Evolutionary conservation across 306 rosid species (phyloP).

Genomic region (Cucurbita ficifolia): DNA sequence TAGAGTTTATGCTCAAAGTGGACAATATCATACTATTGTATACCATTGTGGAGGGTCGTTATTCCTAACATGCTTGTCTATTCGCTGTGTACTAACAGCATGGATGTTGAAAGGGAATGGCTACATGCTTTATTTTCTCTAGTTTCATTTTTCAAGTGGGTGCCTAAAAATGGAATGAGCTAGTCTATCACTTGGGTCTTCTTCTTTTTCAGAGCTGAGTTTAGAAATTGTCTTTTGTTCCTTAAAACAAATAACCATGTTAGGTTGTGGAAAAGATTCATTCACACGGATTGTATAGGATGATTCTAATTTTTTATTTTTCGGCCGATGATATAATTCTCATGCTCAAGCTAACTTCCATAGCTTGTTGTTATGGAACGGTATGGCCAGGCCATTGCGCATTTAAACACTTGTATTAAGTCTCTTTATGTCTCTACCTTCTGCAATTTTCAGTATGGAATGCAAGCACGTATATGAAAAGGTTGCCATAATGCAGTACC

Average conservation of each 20-base stretch:
- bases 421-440: conserved; percentile 6
- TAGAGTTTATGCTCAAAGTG: no score
- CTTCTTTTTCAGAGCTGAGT: background rate
- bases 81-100: background rate
- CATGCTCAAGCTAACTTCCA: background rate
- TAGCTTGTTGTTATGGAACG: background rate
- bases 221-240: background rate
- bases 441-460: conserved; percentile 30
- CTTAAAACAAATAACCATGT: background rate
- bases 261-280: background rate
- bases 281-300: background rate
- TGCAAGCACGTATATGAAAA: conserved; percentile 82
- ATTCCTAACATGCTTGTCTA: background rate
- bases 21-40: no score
- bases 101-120: background rate
- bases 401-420: background rate
- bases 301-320: background rate
- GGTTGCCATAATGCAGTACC: conserved; percentile 28
- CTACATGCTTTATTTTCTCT: background rate
- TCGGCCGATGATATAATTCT: background rate
- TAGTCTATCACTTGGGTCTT: background rate
- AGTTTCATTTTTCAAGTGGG: background rate
- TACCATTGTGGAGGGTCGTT: no score
- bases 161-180: background rate
- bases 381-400: background rate